These are phyloP conservation scores for Opeltia flavorubescens DNA, from an alignment of 495 filamentous ascomycete genomes.

Conservation along the genomic window DNA sequence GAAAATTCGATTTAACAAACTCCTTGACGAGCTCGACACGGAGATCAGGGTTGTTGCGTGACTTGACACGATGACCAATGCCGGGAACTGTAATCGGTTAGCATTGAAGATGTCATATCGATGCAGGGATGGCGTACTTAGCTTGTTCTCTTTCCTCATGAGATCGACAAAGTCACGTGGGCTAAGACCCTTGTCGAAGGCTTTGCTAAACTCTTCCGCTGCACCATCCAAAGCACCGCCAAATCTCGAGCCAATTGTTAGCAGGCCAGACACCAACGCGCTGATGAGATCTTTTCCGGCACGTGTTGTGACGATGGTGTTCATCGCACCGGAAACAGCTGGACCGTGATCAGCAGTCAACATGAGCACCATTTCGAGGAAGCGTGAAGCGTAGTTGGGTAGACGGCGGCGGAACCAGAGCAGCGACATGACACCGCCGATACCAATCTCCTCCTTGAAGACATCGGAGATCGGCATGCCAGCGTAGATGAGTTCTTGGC, in stretches of 20 bases:
- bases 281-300: constrained; percentile 97
- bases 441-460: constrained; percentile 96
- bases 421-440: constrained; percentile 98
- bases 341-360: constrained; percentile 98
- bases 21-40: constrained; percentile 99
- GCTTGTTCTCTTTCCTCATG: constrained; percentile 99
- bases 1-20: constrained; percentile 94
- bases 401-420: constrained; percentile 99
- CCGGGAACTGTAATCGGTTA: constrained; percentile 56
- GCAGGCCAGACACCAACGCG: constrained; percentile 84
- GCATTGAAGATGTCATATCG: constrained; percentile 5
- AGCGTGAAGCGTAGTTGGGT: constrained; percentile 90
- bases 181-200: constrained; percentile 93
- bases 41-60: constrained; percentile 97
- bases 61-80: constrained; percentile 98
- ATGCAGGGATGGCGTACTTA: constrained; percentile 40
- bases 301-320: constrained; percentile 99
- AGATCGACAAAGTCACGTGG: constrained; percentile 97
- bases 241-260: constrained; percentile 96
- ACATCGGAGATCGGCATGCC: constrained; percentile 99
- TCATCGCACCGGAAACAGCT: constrained; percentile 98
- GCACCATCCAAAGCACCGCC: constrained; percentile 97
- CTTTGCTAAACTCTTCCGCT: constrained; percentile 95
- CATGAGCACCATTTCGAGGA: constrained; percentile 99
- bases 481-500: constrained; percentile 95